phyloP scores from a whole-genome alignment of 169 alveolate genomes.

The Perkinsus marinus region DNA sequence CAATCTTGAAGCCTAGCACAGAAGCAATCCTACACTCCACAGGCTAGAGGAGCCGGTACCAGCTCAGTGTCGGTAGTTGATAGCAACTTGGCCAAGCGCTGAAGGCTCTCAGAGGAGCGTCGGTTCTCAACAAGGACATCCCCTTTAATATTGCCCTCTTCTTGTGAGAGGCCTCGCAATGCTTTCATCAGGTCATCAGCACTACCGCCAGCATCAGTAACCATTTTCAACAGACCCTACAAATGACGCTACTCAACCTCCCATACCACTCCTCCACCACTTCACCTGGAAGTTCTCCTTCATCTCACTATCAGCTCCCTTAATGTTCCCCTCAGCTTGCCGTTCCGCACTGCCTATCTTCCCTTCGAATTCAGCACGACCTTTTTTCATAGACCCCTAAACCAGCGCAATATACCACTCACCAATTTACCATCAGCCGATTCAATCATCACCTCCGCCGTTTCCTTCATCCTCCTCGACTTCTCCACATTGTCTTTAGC shows the following conservation, averaged over 20 bases:
- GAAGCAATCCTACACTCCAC: not conserved
- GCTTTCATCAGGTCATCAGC: not conserved
- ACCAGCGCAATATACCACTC: not conserved
- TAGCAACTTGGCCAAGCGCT: not conserved
- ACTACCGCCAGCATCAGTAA: not conserved
- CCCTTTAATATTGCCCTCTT: not conserved
- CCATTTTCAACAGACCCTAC: not conserved
- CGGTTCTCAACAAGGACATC: not conserved
- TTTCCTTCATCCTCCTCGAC: not conserved
- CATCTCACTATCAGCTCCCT: not conserved
- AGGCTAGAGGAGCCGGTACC: not conserved
- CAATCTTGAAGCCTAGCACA: not conserved
- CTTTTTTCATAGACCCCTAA: not conserved
- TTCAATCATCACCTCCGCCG: not conserved
- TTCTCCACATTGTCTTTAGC: not conserved
- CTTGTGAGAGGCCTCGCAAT: not conserved
- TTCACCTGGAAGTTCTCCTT: not conserved
- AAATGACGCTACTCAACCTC: not conserved
- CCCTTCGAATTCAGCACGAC: not conserved
- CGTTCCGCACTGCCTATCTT: not conserved
- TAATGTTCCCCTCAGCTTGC: not conserved
- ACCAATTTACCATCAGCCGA: not conserved
- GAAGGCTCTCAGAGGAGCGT: not conserved
- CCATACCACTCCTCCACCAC: not conserved
- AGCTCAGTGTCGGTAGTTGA: not conserved